phyloP scores from a whole-genome alignment of 768 basidiomycete species.

The Termitomyces sp. region DNA sequence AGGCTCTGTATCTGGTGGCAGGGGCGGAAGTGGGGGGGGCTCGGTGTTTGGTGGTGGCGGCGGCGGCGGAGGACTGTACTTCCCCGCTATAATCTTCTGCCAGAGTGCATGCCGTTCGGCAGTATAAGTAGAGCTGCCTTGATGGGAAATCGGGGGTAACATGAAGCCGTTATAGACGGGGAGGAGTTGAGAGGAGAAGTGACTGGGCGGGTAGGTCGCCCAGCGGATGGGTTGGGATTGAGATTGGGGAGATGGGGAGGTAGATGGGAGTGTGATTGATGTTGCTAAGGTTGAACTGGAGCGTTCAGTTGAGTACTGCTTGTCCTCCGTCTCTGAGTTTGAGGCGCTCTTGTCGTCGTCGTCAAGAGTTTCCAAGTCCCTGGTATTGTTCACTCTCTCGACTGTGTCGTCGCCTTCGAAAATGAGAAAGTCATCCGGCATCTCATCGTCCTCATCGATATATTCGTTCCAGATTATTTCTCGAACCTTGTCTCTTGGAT shows the following conservation, averaged over 20 bases:
- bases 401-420: slow-evolving; percentile 31
- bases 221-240: slow-evolving; percentile 34
- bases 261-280: not conserved
- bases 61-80: slow-evolving; percentile 11
- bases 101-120: slow-evolving; percentile 35
- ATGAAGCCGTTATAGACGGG: slow-evolving; percentile 40
- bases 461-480: slow-evolving; percentile 41
- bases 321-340: not conserved
- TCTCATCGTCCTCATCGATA: slow-evolving; percentile 19
- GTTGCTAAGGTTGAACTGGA: not conserved
- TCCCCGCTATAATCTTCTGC: slow-evolving; percentile 27
- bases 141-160: slow-evolving; percentile 28
- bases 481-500: slow-evolving; percentile 50
- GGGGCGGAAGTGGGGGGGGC: slow-evolving; percentile 17
- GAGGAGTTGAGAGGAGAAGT: slow-evolving; percentile 54
- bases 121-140: slow-evolving; percentile 24
- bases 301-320: not conserved
- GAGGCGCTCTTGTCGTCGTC: not conserved
- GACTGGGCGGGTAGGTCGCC: slow-evolving; percentile 56
- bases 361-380: not conserved
- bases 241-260: not conserved
- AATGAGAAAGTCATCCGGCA: slow-evolving; percentile 25
- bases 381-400: slow-evolving; percentile 28
- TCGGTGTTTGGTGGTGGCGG: slow-evolving; percentile 4
- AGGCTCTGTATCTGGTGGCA: not conserved